phyloP scores from a whole-genome alignment of 176 grass and related monocot genomes.

The Areca catechu region DNA sequence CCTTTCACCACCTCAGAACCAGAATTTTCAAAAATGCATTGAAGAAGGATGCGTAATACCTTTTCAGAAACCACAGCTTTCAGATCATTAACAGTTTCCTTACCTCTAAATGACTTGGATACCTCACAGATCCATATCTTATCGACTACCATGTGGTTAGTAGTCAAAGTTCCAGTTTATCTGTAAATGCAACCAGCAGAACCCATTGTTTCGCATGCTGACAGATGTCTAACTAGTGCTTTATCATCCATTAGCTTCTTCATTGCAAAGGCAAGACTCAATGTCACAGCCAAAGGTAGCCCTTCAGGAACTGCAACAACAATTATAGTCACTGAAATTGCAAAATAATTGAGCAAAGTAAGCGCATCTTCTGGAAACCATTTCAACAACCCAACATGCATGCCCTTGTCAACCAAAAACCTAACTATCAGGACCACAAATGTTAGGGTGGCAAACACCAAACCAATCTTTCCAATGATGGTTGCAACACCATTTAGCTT shows the following conservation, averaged over 20 bases:
- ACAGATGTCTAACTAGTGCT: slow-evolving; percentile 81
- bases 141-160: slow-evolving; percentile 91
- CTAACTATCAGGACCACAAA: slow-evolving; percentile 77
- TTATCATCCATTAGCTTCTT: slow-evolving; percentile 95
- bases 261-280: slow-evolving; percentile 99
- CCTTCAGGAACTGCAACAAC: slow-evolving; percentile 99
- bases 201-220: slow-evolving; percentile 94
- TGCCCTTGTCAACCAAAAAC: slow-evolving; percentile 51
- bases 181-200: slow-evolving; percentile 87
- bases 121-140: slow-evolving; percentile 80
- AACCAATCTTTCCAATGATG: slow-evolving; percentile 87
- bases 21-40: slow-evolving; percentile 83
- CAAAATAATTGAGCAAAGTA: slow-evolving; percentile 83
- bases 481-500: slow-evolving; percentile 96
- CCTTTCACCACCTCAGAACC: slow-evolving; percentile 76
- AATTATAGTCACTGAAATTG: slow-evolving; percentile 84
- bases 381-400: slow-evolving; percentile 45
- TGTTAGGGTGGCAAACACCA: slow-evolving; percentile 66
- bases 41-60: slow-evolving; percentile 42
- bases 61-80: slow-evolving; percentile 45
- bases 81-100: slow-evolving; percentile 35
- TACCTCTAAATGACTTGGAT: slow-evolving; percentile 37
- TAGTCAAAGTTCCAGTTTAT: slow-evolving; percentile 97
- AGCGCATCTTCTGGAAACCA: slow-evolving; percentile 79
- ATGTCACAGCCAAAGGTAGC: slow-evolving; percentile 81